Base-by-base conservation (phyloP, 225 moss, liverwort and hornwort genomes). In the Pseudoscleropodium purum region DNA sequence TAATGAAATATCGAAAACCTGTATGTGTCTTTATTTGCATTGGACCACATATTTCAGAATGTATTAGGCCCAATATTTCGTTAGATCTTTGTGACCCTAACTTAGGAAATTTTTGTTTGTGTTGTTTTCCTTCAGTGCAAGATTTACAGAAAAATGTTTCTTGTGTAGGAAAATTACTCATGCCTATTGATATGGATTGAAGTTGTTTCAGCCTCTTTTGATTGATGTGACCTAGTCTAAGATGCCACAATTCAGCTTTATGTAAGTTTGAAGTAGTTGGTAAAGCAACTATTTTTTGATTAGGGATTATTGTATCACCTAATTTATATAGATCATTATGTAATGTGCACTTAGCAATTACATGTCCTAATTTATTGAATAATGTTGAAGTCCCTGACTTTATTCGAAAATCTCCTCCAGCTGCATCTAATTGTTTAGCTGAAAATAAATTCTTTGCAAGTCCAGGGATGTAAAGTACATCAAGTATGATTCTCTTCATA, bases 391-490 rank as follows among this genome's bases (percentile, higher is more conserved):
- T 74, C 17, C 10, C 0, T 43, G 6, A 29, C 29, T 74, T 43
- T 16, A 73, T 43, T 43, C 3, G 1, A 73, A 43, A 43, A 29
- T 73, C 5, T 27, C 73, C 3, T 0, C 74, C 1, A 15, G 0
- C 0, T 45, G 5, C 17, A 5, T 10, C 45, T 29, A 45, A 4
- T 45, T 45, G 1, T 29, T 43, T 27, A 10, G 43, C 0, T 9
- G 5, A 5, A 41, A 41, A 9, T 3, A 10, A 73, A 43, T 73
- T 43, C 17, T 73, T 27, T 73, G 29, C 3, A 43, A 43, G 29
- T 27, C 10, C 0, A 29, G 0, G 37, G 0, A 29, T 29, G 6
- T 45, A 30, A 1, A 45, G 9, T 1, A 74, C 10, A 45, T 29
- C 4, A 45, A 0, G 10, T 29, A 45, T 30, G 11, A 74, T 74